Base-by-base conservation (phyloP, 2,329 filamentous ascomycete species). In the Clonostachys byssicola region DNA sequence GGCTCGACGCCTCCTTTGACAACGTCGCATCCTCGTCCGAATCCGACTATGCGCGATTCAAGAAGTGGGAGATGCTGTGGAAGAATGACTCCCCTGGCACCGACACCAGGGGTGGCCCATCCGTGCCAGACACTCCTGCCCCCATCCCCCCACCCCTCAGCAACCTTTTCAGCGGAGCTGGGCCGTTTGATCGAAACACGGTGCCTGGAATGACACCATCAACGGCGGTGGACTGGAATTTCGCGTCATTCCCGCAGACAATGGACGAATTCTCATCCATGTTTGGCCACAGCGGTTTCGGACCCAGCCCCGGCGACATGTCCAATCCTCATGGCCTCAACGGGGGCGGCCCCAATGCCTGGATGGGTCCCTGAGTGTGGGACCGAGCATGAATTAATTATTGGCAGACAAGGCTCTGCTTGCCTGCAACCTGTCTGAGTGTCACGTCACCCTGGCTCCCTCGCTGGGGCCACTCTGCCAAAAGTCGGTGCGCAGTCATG, bases 31-130 rank as follows among this genome's bases (percentile, higher is more conserved):
- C 62, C 5, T 64, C 66, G 3, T 52, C 62, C n/a, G 73, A 74
- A 49, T 74, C 73, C 5, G 73, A 74, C 20, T 77, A 77, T 42
- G 72, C 73, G 43, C 63, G 72, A 2, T 77, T 75, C 54, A 75
- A 75, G 51, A 74, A 70, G 40, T 75, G 73, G 73, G 72, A 75
- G 50, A 73, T 74, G 61, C 60, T 75, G 4, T 74, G 73, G 63
- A 64, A 65, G 23, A 65, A 73, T 69, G 35, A 60, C 65, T 40
- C 47, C 53, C 10, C 54, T 61, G 3, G 30, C 55, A n/a, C 52
- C 57, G 23, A 60, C 63, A 13, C 57, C 56, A 30, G 23, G 23
- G 23, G 23, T 30, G 23, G 23, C 8, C 23, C 23, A 10, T 30
- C 23, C 8, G 36, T 39, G 36, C 43, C 42, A 49, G 18, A 38